Conservation (phyloP, 2,329 filamentous ascomycete species). For the Eurotiales sp. region DNA sequence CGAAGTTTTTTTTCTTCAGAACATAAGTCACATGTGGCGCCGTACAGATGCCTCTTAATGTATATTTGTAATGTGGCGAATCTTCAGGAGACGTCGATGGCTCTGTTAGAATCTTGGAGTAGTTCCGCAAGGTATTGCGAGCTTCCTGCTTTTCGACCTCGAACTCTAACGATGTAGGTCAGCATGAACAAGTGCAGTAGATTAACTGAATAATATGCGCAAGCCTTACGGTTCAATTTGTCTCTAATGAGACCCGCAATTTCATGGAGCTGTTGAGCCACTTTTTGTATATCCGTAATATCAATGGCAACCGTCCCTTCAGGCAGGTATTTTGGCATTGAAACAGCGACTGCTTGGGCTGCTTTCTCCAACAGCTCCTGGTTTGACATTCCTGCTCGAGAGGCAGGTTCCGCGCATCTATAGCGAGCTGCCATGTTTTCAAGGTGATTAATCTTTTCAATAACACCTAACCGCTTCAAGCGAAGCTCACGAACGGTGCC, state of each 20-base stretch:
- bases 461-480: slow-evolving; percentile 30
- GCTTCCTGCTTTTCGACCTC: slow-evolving; percentile 41
- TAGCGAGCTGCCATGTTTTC: slow-evolving; percentile 30
- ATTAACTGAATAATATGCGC: background rate
- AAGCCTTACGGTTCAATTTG: slow-evolving; percentile 37
- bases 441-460: slow-evolving; percentile 30
- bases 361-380: slow-evolving; percentile 34
- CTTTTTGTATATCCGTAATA: slow-evolving; percentile 22
- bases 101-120: slow-evolving; percentile 47
- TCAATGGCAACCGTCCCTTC: slow-evolving; percentile 16
- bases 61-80: slow-evolving; percentile 48
- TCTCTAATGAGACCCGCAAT: slow-evolving; percentile 37
- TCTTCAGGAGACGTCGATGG: slow-evolving; percentile 38
- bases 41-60: slow-evolving; percentile 57
- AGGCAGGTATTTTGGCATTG: slow-evolving; percentile 22
- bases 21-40: slow-evolving; percentile 57
- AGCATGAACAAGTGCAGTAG: background rate
- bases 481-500: slow-evolving; percentile 47
- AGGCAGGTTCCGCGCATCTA: slow-evolving; percentile 20
- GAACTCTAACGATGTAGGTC: slow-evolving; percentile 32
- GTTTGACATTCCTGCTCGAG: slow-evolving; percentile 22
- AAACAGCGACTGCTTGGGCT: slow-evolving; percentile 27
- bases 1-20: slow-evolving; percentile 36
- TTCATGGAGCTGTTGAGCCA: slow-evolving; percentile 32
- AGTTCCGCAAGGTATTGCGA: slow-evolving; percentile 38